Evolutionary conservation across 345 rosid species (phyloP), one percentile per base, ranked within the genome.

Genomic region (Brassica rapa): DNA sequence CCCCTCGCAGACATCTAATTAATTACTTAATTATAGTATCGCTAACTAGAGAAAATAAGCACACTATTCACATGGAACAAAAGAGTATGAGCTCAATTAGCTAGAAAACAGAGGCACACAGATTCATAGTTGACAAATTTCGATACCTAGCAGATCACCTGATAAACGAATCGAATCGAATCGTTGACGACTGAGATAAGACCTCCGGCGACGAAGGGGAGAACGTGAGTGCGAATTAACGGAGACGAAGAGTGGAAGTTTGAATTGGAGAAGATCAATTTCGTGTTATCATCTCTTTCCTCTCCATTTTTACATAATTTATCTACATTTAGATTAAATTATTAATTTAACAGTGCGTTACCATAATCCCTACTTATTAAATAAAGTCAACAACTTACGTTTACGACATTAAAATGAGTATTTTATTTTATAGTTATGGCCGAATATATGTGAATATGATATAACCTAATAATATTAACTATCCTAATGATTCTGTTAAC

Each of bases 131-230:
- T 53, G 4, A 29, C 32, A 41, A 21, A 2, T 64, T 21, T 33
- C 25, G 41, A 72, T 21, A n/a, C 32, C 3, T 3, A 57, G 62
- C 23, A 24, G 56, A 66, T 66, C 82, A 72, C 82, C 82, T 73
- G 70, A 60, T 3, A 39, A 65, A 8, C 35, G n/a, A 55, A 64
- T 62, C 60, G 66, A 43, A 30, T 67, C 57, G 66, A 43, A 32
- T 68, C 60, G 74, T 68, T 60, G 23, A 68, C 43, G 70, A 73
- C 65, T 46, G 57, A 73, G 74, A 68, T 8, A 68, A 68, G 82
- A 72, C 64, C 8, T 61, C 55, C 24, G 74, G 61, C 15, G 70
- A 72, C 62, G 68, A 63, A 4, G 56, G 14, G n/a, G 81, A 57
- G 29, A 43, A 25, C 66, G 14, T 5, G 32, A 77, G 51, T 70